Evolutionary conservation across 768 basidiomycete species (phyloP).

Genomic region (Phallus indusiatus): DNA sequence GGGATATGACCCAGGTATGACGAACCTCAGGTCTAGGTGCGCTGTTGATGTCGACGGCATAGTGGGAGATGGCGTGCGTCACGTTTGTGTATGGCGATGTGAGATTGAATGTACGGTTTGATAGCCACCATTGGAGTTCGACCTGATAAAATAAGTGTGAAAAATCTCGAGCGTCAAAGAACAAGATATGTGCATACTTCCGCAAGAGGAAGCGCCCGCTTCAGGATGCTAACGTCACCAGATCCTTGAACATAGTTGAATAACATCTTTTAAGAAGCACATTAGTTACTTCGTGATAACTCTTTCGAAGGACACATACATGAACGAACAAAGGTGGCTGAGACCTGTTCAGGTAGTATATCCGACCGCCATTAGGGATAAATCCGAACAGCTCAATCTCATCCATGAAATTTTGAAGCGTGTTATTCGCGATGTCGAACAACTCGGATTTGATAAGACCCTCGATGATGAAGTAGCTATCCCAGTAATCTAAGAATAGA

Average conservation of each 20-base stretch:
- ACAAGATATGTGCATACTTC: conserved; percentile 45
- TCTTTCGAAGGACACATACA: conserved; percentile 27
- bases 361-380: conserved; percentile 89
- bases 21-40: conserved; percentile 60
- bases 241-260: conserved; percentile 68
- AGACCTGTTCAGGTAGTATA: conserved; percentile 88
- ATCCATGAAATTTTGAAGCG: conserved; percentile 93
- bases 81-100: conserved; percentile 61
- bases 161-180: not conserved
- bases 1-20: not conserved
- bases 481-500: conserved; percentile 39
- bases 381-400: conserved; percentile 78
- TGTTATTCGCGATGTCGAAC: conserved; percentile 59
- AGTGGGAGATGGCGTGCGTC: conserved; percentile 59
- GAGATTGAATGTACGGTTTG: conserved; percentile 60
- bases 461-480: conserved; percentile 81
- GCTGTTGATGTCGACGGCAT: conserved; percentile 61
- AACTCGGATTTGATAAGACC: conserved; percentile 80
- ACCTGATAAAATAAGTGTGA: conserved; percentile 29
- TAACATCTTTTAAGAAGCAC: conserved; percentile 54
- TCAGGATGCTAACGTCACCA: conserved; percentile 66
- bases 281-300: not conserved
- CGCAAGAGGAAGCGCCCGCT: conserved; percentile 73
- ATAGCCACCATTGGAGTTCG: conserved; percentile 78
- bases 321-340: conserved; percentile 87